Base-by-base conservation (phyloP, 2,329 filamentous ascomycete genomes). In the Diaporthe humulicola region DNA sequence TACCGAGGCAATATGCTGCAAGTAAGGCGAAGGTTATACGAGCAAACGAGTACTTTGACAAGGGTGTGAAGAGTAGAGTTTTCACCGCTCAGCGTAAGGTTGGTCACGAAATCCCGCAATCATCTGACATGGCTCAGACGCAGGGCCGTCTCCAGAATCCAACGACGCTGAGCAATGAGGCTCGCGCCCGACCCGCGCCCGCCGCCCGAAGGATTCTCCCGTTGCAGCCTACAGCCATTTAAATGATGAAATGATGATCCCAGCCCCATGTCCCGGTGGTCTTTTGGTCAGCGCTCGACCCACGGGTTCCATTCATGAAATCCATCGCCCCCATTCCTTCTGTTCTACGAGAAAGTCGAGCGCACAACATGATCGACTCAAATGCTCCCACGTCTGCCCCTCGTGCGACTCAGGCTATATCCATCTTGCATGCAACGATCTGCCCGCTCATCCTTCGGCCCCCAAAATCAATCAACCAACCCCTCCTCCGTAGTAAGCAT, bases 371-470 rank as follows among this genome's bases (percentile, higher is more conserved):
- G 56, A 61, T 71, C 48, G 56, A 71, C 70, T 61, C 70, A 57
- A 30, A 45, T 60, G 69, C 69, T 50, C 57, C 30, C 69, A 30
- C 25, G 30, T 52, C 33, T 25, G 57, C 40, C 4, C 4, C 15
- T 10, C 33, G 42, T 61, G 36, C 9, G 15, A 42, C 45, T 61
- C 56, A 54, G 45, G 33, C 56, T 52, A 71, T 60, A 38, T 38
- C 60, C 67, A 75, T 75, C 70, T 54, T 69, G 73, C 73, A 60
- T 75, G 45, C n/a, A 67, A 48, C 42, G 60, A 73, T 75, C 73
- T 75, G 73, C 73, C 73, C 73, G 70, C 73, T 75, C 73, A 73
- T 75, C 73, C 73, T 75, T 75, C 61, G 67, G 60, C 70, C 73
- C 73, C 73, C 61, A 73, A 36, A 4, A 36, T 25, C 22, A 45